Percentiles rank a stretch among this genome's conserved stretches.
Conservation (phyloP, 345 rosid species). For the Eucalyptus decipiens region DNA sequence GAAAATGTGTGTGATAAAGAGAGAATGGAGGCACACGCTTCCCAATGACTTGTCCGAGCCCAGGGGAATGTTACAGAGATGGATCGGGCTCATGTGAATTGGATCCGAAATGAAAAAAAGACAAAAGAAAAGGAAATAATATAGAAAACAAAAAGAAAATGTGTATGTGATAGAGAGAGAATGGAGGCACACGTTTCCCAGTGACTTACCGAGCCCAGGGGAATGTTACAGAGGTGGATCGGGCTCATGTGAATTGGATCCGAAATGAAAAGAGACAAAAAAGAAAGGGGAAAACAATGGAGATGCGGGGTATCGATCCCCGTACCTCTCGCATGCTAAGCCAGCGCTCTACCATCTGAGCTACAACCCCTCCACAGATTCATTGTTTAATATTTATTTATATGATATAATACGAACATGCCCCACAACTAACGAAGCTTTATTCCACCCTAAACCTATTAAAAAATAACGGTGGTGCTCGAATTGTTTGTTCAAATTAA, state of each 20-base stretch:
- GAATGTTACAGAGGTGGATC: no score
- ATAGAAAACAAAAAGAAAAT: no score
- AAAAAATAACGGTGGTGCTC: not conserved
- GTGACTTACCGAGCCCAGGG: no score
- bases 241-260: no score
- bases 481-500: not conserved
- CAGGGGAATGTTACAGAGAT: not conserved
- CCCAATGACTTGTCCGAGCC: not conserved
- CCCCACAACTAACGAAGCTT: not conserved
- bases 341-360: slow-evolving; percentile 75
- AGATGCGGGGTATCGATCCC: slow-evolving; percentile 47
- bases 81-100: not conserved
- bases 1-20: not conserved
- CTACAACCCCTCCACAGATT: slow-evolving; percentile 12
- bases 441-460: not conserved
- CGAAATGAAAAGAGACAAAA: no score
- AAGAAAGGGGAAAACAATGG: not conserved
- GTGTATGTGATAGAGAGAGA: no score
- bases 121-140: no score
- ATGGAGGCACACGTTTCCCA: no score
- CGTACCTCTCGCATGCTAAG: slow-evolving; percentile 62
- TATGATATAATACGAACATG: not conserved
- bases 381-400: no score
- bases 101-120: not conserved
- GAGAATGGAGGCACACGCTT: not conserved